Percentiles rank a stretch among this genome's conserved stretches.
Conservation (phyloP, 2,329 filamentous ascomycete species). For the Cladosporium phlei region DNA sequence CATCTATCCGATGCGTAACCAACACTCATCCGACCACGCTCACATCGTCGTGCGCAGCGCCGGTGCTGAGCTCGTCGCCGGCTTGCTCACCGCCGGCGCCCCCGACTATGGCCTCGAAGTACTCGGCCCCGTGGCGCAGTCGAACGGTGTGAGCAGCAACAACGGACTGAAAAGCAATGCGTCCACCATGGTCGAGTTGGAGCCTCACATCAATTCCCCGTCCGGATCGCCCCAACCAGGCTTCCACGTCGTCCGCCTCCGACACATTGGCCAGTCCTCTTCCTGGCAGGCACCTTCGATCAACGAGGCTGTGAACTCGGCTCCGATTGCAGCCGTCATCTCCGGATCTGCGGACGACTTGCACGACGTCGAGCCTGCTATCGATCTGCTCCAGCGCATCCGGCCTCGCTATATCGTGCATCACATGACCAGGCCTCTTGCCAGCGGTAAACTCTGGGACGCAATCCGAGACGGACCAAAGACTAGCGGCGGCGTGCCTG, state of each 20-base stretch:
- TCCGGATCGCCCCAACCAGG: background rate
- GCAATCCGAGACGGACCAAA: slow-evolving; percentile 30
- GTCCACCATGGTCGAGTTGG: slow-evolving; percentile 27
- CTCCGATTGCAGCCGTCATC: slow-evolving; percentile 27
- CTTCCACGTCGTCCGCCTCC: slow-evolving; percentile 21
- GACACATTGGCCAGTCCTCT: slow-evolving; percentile 24
- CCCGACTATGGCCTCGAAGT: slow-evolving; percentile 28
- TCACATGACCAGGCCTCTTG: slow-evolving; percentile 32
- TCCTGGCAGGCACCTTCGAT: slow-evolving; percentile 28
- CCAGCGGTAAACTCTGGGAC: slow-evolving; percentile 31
- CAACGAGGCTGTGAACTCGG: slow-evolving; percentile 18
- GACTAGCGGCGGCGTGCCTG: slow-evolving; percentile 27
- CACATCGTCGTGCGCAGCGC: slow-evolving; percentile 29
- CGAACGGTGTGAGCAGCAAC: slow-evolving; percentile 18
- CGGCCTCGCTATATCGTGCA: slow-evolving; percentile 30
- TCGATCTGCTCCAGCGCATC: slow-evolving; percentile 30
- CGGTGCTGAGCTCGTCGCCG: slow-evolving; percentile 30
- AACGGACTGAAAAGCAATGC: slow-evolving; percentile 28
- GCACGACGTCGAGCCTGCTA: slow-evolving; percentile 29
- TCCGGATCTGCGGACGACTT: slow-evolving; percentile 29
- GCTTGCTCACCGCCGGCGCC: slow-evolving; percentile 31
- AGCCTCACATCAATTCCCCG: slow-evolving; percentile 1
- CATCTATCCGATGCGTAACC: slow-evolving; percentile 26
- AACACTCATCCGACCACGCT: slow-evolving; percentile 21
- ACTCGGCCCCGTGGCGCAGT: slow-evolving; percentile 24